Base-by-base conservation (phyloP, 768 basidiomycete genomes). In the Terana coerulea region DNA sequence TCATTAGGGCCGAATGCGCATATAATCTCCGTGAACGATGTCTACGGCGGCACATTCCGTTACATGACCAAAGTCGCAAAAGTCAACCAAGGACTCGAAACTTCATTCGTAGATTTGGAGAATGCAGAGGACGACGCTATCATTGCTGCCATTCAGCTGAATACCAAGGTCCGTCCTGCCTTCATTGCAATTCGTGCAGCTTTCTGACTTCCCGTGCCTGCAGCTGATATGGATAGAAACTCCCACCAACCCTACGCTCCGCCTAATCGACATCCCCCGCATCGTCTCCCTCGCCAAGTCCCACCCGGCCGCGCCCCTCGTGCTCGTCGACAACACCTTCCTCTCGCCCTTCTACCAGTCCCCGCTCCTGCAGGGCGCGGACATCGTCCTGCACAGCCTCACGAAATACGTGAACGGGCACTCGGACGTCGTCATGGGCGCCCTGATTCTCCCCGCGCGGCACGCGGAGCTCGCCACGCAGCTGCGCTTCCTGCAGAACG, bases 401-500 rank as follows among this genome's bases (percentile, higher is more conserved):
- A 91, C 86, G 0, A 97, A 98, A 69, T 97, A 95, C 72, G 75
- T 95, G 63, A 91, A 92, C 64, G 95, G 95, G 0, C 95, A 97
- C 70, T 88, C 88, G 0, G 95, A 98, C 65, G 90, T 95, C 64
- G 75, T 97, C 61, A 90, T 94, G 80, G 95, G 95, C 36, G 84
- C 85, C 0, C 67, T 88, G 49, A 82, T 94, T 58, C 76, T 94
- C 5, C 83, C 88, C 7, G 60, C 75, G 0, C 74, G 75, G 47
- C 78, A 81, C 49, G 54, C 70, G 3, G 65, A 67, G 0, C 69
- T 89, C 48, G 65, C 70, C 0, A 64, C 78, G 5, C 78, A 75
- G 47, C 75, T 98, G 19, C 80, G 86, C 0, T 98, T 94, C 78
- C 76, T 97, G 1, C 95, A 97, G 59, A 95, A 95, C 61, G 87